Evolutionary conservation across 176 grass and related monocot genomes (phyloP).

Genomic region (Thinopyrum elongatum): DNA sequence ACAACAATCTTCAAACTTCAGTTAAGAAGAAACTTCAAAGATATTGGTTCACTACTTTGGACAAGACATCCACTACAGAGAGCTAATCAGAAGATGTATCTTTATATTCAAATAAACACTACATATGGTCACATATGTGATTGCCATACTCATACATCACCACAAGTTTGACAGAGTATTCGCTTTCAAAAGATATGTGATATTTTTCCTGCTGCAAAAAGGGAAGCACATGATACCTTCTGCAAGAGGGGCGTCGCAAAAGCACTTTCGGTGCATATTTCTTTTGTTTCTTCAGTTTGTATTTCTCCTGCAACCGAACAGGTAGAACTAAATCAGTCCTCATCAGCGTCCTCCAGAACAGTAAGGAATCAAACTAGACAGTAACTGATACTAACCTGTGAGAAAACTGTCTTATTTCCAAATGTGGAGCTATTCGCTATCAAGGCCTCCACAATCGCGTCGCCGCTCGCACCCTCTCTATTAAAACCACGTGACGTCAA

Average conservation of each 20-base stretch:
- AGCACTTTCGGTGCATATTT: constrained; percentile 95
- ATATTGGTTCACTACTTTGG: background rate
- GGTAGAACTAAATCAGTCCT: constrained; percentile 10
- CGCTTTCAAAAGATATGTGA: too few relatives aligned
- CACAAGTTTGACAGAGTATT: too few relatives aligned
- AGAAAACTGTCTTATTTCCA: constrained; percentile 71
- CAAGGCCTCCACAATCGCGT: constrained; percentile 81
- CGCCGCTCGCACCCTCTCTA: constrained; percentile 71
- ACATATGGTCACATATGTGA: too few relatives aligned
- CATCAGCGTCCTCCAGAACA: background rate
- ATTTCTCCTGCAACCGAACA: constrained; percentile 75
- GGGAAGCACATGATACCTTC: constrained; percentile 43
- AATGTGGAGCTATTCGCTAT: constrained; percentile 92
- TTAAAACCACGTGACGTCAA: background rate
- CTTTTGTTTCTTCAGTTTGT: constrained; percentile 97
- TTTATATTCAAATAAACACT: background rate
- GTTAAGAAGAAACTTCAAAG: background rate
- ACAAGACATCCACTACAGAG: background rate
- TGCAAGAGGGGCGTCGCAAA: constrained; percentile 64
- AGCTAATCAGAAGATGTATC: background rate
- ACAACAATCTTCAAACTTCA: background rate
- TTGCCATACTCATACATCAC: too few relatives aligned
- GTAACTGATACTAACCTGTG: constrained; percentile 58
- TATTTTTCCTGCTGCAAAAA: background rate
- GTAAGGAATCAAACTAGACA: background rate